phyloP scores from a whole-genome alignment of 345 rosid genomes.

The Aegle marmelos region DNA sequence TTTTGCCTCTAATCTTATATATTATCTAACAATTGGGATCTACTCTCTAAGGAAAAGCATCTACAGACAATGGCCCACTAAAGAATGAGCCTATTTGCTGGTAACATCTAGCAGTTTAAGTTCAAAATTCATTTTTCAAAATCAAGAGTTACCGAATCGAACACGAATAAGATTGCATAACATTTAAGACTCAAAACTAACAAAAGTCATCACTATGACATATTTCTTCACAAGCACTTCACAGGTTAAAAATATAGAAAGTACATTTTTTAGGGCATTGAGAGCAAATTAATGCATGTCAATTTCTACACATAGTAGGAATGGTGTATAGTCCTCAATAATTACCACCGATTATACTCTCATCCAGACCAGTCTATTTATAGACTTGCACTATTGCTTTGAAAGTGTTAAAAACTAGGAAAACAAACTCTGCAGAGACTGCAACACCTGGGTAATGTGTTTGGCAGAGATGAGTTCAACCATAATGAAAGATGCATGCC shows the following conservation, averaged over 20 bases:
- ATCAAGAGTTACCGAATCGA: background rate
- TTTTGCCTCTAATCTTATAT: too few species aligned
- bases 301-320: too few species aligned
- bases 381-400: too few species aligned
- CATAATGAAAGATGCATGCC: slow-evolving; percentile 99
- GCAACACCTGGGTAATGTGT: slow-evolving; percentile 87
- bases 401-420: too few species aligned
- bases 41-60: background rate
- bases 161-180: background rate
- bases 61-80: background rate
- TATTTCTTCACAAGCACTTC: too few species aligned
- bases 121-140: background rate
- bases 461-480: slow-evolving; percentile 97
- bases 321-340: background rate
- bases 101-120: background rate
- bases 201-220: background rate
- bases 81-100: background rate
- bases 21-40: background rate
- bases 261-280: background rate
- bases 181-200: background rate
- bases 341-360: too few species aligned
- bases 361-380: too few species aligned
- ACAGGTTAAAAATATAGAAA: background rate
- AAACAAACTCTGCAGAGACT: background rate
- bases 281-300: too few species aligned